Percentiles rank a stretch among this genome's conserved stretches.
Conservation (phyloP, 2,329 filamentous ascomycete genomes). For the Paecilomyces variotii region DNA sequence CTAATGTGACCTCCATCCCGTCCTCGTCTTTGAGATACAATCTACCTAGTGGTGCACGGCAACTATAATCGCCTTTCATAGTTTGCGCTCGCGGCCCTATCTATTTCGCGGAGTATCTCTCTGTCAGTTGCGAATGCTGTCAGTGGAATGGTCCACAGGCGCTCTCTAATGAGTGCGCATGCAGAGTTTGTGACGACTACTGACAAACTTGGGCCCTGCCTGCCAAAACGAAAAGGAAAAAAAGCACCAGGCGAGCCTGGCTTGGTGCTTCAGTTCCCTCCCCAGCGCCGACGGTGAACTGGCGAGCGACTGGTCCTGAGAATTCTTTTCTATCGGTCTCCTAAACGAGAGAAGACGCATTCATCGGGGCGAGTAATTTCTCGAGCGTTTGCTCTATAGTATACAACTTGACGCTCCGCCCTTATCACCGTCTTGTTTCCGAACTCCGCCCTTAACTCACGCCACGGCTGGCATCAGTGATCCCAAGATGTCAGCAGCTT, state of each 20-base stretch:
- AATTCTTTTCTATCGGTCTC: neutral
- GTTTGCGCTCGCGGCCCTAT: neutral
- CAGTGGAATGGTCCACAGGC: neutral
- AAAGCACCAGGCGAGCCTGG: neutral
- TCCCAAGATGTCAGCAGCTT: slow-evolving; percentile 18
- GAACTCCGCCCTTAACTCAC: neutral
- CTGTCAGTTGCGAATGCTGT: neutral
- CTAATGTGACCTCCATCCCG: neutral
- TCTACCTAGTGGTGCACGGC: neutral
- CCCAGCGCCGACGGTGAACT: neutral
- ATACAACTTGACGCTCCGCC: neutral
- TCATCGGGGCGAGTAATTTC: neutral
- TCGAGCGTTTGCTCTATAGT: neutral
- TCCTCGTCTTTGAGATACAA: neutral
- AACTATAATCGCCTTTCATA: neutral
- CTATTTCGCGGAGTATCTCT: neutral
- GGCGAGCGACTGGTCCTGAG: neutral
- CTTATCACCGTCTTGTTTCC: neutral
- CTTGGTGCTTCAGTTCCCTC: neutral
- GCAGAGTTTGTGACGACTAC: neutral
- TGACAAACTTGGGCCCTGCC: neutral
- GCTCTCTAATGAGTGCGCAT: neutral
- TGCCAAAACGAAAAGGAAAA: neutral
- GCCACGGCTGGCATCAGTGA: neutral
- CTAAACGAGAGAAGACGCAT: neutral